Evolutionary conservation across 139 green algal species (phyloP).

Genomic region (Chlamydomonas sp.): DNA sequence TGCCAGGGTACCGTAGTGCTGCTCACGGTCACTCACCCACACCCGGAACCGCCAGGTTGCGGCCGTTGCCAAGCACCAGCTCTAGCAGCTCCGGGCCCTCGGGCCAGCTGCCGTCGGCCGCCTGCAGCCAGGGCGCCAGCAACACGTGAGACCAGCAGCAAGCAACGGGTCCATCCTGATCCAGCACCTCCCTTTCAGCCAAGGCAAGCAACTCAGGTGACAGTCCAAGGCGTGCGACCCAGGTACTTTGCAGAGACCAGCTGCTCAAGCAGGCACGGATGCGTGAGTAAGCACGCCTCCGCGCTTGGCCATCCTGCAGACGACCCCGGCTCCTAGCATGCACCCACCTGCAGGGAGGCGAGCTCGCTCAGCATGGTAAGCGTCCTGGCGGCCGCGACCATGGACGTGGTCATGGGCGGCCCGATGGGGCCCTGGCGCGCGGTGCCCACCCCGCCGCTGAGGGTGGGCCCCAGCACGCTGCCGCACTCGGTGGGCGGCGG

Average conservation of each 20-base stretch:
- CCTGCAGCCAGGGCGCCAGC: not conserved
- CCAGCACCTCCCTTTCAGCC: no score
- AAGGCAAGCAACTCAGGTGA: no score
- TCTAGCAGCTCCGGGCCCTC: conserved; percentile 16
- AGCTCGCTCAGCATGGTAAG: conserved; percentile 11
- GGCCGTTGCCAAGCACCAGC: conserved; percentile 22
- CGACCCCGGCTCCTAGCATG: no score
- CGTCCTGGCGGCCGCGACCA: not conserved
- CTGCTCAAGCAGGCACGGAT: no score
- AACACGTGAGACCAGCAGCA: no score
- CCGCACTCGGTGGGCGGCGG: not conserved
- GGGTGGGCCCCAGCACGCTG: not conserved
- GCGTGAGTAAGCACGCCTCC: no score
- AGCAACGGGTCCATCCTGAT: no score
- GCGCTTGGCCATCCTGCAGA: no score
- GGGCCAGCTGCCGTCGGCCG: conserved; percentile 23
- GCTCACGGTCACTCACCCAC: not conserved
- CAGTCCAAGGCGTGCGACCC: no score
- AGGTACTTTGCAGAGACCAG: no score
- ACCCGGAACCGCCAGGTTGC: not conserved
- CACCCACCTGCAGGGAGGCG: not conserved
- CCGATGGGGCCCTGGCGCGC: not conserved
- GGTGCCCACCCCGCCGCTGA: not conserved
- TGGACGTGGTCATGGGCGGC: not conserved
- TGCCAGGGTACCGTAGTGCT: not conserved